A percentile compares a stretch with the other conserved stretches of the same genome.
phyloP scores from a whole-genome alignment of 805 yeast genomes.

The Millerago galiae region DNA sequence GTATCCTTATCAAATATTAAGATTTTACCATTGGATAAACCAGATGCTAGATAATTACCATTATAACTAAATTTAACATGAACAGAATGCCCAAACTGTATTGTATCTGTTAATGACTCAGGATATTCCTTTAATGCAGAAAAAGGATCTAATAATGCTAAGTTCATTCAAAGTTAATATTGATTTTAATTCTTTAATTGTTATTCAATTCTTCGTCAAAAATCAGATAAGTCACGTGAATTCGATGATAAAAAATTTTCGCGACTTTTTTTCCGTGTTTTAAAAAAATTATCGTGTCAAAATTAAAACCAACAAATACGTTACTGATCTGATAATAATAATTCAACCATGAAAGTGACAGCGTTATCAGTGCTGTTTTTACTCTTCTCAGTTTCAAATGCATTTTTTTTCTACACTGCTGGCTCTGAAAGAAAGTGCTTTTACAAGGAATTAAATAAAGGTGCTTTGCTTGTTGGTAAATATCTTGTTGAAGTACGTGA shows the following conservation, averaged over 20 bases:
- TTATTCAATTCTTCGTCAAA: neutral
- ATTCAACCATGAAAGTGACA: neutral
- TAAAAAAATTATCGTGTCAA: constrained; percentile 1
- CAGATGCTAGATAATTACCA: constrained; percentile 86
- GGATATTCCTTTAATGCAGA: constrained; percentile 90
- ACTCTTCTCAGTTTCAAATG: constrained; percentile 25
- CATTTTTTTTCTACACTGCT: constrained; percentile 44
- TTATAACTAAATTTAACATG: constrained; percentile 59
- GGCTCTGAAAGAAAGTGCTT: constrained; percentile 51
- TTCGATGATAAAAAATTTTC: neutral
- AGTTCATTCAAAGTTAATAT: constrained; percentile 47
- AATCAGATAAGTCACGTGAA: neutral
- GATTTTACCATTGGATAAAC: constrained; percentile 67
- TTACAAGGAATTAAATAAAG: constrained; percentile 46
- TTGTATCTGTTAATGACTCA: constrained; percentile 66
- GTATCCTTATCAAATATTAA: constrained; percentile 72
- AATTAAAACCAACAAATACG: neutral
- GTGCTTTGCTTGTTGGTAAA: constrained; percentile 41
- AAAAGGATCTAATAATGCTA: constrained; percentile 82
- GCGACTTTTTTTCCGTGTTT: neutral
- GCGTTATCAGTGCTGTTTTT: constrained; percentile 3
- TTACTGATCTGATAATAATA: neutral
- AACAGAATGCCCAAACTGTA: constrained; percentile 61
- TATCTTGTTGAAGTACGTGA: constrained; percentile 43
- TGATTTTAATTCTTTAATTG: neutral